These are phyloP conservation scores for Gaultheria prostrata DNA, from an alignment of 148 eudicot genomes.

Conservation along the genomic window DNA sequence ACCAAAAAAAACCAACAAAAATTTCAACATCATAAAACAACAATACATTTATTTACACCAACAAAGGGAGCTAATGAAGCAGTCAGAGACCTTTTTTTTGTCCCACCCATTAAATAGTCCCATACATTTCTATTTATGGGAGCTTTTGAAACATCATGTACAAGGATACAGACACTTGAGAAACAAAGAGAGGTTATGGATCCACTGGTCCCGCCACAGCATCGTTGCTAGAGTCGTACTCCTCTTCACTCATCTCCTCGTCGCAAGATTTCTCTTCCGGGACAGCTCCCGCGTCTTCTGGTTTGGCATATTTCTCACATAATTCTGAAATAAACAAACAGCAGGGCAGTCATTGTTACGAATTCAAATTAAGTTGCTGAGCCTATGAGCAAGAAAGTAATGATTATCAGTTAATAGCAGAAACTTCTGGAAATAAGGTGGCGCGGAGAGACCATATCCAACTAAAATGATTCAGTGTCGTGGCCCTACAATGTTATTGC, in stretches of 20 bases:
- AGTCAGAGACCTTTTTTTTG: conserved; percentile 7
- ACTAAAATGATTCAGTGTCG: neutral
- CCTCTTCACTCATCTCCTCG: conserved; percentile 71
- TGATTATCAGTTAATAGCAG: neutral
- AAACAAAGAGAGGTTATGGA: conserved; percentile 32
- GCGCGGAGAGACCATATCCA: neutral
- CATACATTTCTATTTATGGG: neutral
- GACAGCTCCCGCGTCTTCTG: conserved; percentile 54
- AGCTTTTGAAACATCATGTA: conserved; percentile 17
- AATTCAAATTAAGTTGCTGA: neutral
- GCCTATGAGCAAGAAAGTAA: neutral
- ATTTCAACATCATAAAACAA: conserved; percentile 1
- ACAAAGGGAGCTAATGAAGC: neutral
- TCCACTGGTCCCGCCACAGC: conserved; percentile 60
- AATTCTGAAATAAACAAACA: conserved; percentile 43
- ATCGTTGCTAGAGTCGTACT: conserved; percentile 65
- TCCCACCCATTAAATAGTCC: conserved; percentile 11
- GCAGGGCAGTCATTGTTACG: neutral
- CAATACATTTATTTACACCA: conserved; percentile 16
- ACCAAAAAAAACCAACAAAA: neutral
- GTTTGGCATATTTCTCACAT: conserved; percentile 65
- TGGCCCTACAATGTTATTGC: neutral
- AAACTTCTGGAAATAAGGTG: neutral
- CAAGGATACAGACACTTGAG: neutral
- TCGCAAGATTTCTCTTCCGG: conserved; percentile 59